Evolutionary conservation across 2,329 filamentous ascomycete genomes (phyloP).

Genomic region (Paracamarosporium sp.): DNA sequence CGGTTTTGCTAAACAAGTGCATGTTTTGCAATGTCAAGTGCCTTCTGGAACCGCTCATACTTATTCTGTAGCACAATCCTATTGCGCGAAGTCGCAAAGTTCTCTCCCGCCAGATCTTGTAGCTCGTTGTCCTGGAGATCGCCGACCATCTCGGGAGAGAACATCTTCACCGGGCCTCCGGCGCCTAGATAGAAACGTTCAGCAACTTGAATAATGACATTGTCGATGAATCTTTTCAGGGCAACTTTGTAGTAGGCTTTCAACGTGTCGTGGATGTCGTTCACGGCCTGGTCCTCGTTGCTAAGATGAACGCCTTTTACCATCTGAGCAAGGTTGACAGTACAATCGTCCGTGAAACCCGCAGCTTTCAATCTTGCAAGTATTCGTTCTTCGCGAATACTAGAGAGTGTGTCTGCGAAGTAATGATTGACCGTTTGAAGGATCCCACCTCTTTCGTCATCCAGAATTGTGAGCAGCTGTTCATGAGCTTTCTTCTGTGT

Average conservation of each 20-base stretch:
- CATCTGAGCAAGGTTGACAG: neutral
- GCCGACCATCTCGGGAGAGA: slow-evolving; percentile 60
- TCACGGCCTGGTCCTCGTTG: slow-evolving; percentile 33
- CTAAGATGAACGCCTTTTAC: slow-evolving; percentile 12
- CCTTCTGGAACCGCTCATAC: slow-evolving; percentile 12
- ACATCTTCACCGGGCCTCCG: slow-evolving; percentile 59
- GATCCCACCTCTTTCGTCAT: slow-evolving; percentile 14
- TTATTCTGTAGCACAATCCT: slow-evolving; percentile 10
- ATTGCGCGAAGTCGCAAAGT: slow-evolving; percentile 33
- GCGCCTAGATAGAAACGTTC: slow-evolving; percentile 61
- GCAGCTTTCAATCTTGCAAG: slow-evolving; percentile 6
- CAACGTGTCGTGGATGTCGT: slow-evolving; percentile 67
- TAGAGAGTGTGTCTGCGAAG: slow-evolving; percentile 8
- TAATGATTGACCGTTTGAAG: slow-evolving; percentile 14
- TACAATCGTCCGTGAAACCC: neutral
- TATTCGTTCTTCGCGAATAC: slow-evolving; percentile 9
- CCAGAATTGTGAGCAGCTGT: slow-evolving; percentile 4
- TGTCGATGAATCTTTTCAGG: slow-evolving; percentile 67
- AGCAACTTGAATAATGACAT: slow-evolving; percentile 64
- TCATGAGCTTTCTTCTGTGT: neutral
- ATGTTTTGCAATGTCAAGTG: slow-evolving; percentile 11
- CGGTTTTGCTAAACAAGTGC: neutral
- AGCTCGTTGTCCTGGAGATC: slow-evolving; percentile 58
- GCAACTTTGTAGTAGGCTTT: slow-evolving; percentile 68
- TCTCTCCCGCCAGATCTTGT: slow-evolving; percentile 65